These are phyloP conservation scores for Lathyrus oleraceus DNA, from an alignment of 306 rosid genomes.

Conservation along the genomic window DNA sequence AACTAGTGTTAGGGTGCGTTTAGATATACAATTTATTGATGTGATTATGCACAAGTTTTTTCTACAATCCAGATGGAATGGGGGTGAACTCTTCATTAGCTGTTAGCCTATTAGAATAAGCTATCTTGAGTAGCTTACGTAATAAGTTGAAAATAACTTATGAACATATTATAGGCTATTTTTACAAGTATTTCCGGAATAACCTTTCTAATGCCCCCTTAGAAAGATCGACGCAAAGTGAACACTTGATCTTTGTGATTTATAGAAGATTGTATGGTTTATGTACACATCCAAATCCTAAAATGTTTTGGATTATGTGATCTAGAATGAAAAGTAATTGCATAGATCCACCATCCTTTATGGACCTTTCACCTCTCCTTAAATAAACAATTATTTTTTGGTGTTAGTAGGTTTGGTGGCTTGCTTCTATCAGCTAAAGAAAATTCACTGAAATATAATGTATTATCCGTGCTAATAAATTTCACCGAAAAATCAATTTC, in stretches of 20 bases:
- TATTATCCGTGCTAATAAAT: too few relatives aligned
- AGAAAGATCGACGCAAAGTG: not conserved
- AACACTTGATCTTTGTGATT: not conserved
- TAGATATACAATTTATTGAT: not conserved
- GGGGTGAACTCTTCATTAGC: not conserved
- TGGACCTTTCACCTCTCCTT: too few relatives aligned
- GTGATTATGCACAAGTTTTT: not conserved
- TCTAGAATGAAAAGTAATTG: too few relatives aligned
- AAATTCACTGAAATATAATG: too few relatives aligned
- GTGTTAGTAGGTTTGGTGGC: not conserved
- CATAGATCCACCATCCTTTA: too few relatives aligned
- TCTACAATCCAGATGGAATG: not conserved
- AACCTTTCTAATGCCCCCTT: not conserved
- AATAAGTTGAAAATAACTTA: not conserved
- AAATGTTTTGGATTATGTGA: not conserved
- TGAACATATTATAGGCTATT: not conserved
- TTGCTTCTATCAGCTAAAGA: not conserved
- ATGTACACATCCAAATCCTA: constrained; percentile 1
- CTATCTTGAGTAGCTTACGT: not conserved
- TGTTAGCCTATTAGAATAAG: not conserved
- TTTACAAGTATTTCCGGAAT: not conserved
- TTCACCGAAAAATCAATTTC: not conserved
- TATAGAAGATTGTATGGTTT: not conserved
- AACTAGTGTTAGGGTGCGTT: not conserved
- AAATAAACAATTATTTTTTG: too few relatives aligned